Base-by-base conservation (phyloP, 768 basidiomycete genomes). In the Pulveroboletus ravenelii region DNA sequence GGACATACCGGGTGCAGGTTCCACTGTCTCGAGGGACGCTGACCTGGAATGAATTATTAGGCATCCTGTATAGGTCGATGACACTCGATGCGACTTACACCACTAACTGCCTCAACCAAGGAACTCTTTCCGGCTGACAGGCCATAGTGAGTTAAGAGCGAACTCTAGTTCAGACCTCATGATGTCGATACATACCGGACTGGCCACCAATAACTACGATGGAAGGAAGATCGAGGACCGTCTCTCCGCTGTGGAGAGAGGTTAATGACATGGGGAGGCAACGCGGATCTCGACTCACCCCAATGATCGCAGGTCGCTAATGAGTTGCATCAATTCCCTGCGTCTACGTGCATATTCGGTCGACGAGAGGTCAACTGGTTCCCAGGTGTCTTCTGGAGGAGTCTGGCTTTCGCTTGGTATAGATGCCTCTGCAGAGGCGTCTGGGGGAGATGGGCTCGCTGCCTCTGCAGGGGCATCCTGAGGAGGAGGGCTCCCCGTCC, bases 21-120 rank as follows among this genome's bases (percentile, higher is more conserved):
- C 80, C 80, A 38, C 78, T 78, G 37, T 82, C 82, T 30, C 82
- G 69, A 10, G 82, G 82, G 27, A 84, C 81, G 43, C 67, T 78
- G 29, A 83, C 78, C 82, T 84, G 36, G 15, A 1, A 30, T 14
- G 34, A 41, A 20, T 5, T 6, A 15, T 56, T 25, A 60, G 18
- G 10, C 15, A 38, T 18, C 15, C 4, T 23, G 23, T 13, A 9
- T 31, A 7, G 5, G 7, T n/a, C 3, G 9, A 25, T 18, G 27
- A 37, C 27, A 44, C 47, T 45, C 17, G 0, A 12, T 20, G n/a
- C 0, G 5, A 59, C 76, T 23, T 55, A 82, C 80, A 7, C 79
- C 78, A 12, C 72, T 79, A 0, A 81, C 76, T 0, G 77, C 79
- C 47, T 82, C 81, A 0, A 82, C 78, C 1, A 82, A 60, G 0